These are phyloP conservation scores for Fusarium sp. DNA, from an alignment of 2,329 filamentous ascomycete genomes.

Conservation along the genomic window DNA sequence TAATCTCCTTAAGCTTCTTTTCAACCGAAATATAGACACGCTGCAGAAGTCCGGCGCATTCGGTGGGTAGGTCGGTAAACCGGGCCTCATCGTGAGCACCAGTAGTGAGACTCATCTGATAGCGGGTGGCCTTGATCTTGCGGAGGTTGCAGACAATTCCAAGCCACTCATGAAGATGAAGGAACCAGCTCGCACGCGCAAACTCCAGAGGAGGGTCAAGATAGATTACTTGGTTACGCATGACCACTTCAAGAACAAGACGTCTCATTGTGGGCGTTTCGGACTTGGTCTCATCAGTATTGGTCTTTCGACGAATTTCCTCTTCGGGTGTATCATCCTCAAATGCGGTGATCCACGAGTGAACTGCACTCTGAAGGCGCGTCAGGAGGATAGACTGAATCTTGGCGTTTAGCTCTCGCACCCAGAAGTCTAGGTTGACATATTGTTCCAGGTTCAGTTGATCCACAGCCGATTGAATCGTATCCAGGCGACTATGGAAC, in stretches of 20 bases:
- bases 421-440: constrained; percentile 91
- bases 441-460: constrained; percentile 97
- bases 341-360: constrained; percentile 88
- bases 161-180: constrained; percentile 92
- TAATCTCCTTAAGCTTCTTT: constrained; percentile 79
- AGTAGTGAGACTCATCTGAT: constrained; percentile 85
- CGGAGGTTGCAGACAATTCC: constrained; percentile 90
- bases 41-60: constrained; percentile 80
- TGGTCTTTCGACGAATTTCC: constrained; percentile 60
- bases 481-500: constrained; percentile 82
- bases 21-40: constrained; percentile 86
- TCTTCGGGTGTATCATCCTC: constrained; percentile 66
- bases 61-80: constrained; percentile 84
- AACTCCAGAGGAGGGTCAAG: constrained; percentile 92
- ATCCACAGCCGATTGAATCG: constrained; percentile 91
- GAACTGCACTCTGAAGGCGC: constrained; percentile 85
- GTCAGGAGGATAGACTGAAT: constrained; percentile 81
- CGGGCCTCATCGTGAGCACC: constrained; percentile 70
- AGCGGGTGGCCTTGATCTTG: constrained; percentile 93
- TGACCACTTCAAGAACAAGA: constrained; percentile 90
- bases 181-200: constrained; percentile 91
- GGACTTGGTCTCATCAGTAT: constrained; percentile 55
- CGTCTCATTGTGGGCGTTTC: constrained; percentile 72
- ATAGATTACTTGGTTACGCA: constrained; percentile 98
- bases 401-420: constrained; percentile 82